Base-by-base conservation (phyloP, 805 yeast genomes). In the Blastobotrys parvus region DNA sequence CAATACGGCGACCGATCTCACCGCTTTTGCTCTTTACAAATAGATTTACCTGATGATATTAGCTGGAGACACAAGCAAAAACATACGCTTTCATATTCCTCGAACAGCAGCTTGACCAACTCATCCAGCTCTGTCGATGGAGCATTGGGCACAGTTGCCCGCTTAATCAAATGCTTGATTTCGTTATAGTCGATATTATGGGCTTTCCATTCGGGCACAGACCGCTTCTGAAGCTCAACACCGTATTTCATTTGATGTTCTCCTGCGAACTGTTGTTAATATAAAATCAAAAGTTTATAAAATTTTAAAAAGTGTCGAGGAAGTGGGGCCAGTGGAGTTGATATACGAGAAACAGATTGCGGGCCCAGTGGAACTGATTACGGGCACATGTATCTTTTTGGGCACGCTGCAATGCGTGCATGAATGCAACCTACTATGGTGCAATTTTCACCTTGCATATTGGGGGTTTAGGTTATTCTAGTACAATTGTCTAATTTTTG, bases 201-300 rank as follows among this genome's bases (percentile, higher is more conserved):
- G 48, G 76, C 74, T 54, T 75, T 74, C 97, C 97, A 89, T 65
- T 85, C 92, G 1, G 89, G 87, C 19, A 87, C 82, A 10, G 95
- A 82, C 52, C 86, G 71, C 50, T 75, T 78, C 42, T 74, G 68
- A 18, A 89, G 70, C 55, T 82, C 88, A 34, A 76, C 70, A 41
- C 96, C 95, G 61, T 88, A 89, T 64, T 87, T 90, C 97, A 89
- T 89, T 17, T n/a, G n/a, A n/a, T n/a, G n/a, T n/a, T n/a, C n/a
- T n/a, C n/a, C n/a, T n/a, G n/a, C n/a, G n/a, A n/a, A n/a, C n/a
- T n/a, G n/a, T n/a, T n/a, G n/a, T n/a, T n/a, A n/a, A n/a, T n/a
- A n/a, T n/a, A n/a, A n/a, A n/a, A n/a, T n/a, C n/a, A n/a, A n/a
- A n/a, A n/a, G n/a, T n/a, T n/a, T n/a, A n/a, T n/a, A n/a, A n/a